phyloP scores from a whole-genome alignment of 2,329 filamentous ascomycete genomes.

The Arthrobotrys iridis region DNA sequence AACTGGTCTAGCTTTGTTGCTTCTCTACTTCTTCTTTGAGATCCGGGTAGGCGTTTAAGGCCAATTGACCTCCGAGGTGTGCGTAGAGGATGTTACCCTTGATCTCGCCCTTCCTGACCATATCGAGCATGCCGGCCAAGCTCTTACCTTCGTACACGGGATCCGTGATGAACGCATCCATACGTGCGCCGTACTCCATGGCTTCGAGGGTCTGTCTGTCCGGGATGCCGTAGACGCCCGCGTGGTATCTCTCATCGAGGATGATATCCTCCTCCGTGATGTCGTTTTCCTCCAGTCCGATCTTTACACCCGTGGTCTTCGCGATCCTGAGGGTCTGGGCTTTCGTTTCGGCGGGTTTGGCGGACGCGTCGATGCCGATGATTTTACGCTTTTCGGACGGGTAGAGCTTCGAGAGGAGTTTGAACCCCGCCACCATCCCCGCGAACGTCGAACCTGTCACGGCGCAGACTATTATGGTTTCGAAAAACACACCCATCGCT shows the following conservation, averaged over 20 bases:
- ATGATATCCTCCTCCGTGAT: conserved; percentile 72
- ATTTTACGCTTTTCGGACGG: conserved; percentile 65
- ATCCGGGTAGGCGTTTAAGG: conserved; percentile 67
- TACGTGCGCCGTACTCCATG: conserved; percentile 74
- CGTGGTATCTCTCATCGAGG: conserved; percentile 74
- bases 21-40: conserved; percentile 44
- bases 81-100: conserved; percentile 74
- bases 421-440: conserved; percentile 78
- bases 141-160: conserved; percentile 82
- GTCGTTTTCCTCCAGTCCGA: conserved; percentile 70
- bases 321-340: conserved; percentile 75
- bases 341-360: conserved; percentile 70
- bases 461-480: conserved; percentile 74
- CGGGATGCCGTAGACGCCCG: conserved; percentile 74
- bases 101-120: conserved; percentile 73
- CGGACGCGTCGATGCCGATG: conserved; percentile 74
- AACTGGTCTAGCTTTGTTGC: not conserved
- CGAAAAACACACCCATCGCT: conserved; percentile 72
- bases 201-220: conserved; percentile 73
- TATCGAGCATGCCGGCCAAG: conserved; percentile 75
- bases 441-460: conserved; percentile 77
- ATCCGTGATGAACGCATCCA: conserved; percentile 78
- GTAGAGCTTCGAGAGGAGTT: conserved; percentile 68
- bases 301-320: conserved; percentile 70
- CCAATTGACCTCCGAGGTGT: conserved; percentile 76